Conservation (phyloP, 1,139 yeast genomes). For the Saccharomyces hybrid region DNA sequence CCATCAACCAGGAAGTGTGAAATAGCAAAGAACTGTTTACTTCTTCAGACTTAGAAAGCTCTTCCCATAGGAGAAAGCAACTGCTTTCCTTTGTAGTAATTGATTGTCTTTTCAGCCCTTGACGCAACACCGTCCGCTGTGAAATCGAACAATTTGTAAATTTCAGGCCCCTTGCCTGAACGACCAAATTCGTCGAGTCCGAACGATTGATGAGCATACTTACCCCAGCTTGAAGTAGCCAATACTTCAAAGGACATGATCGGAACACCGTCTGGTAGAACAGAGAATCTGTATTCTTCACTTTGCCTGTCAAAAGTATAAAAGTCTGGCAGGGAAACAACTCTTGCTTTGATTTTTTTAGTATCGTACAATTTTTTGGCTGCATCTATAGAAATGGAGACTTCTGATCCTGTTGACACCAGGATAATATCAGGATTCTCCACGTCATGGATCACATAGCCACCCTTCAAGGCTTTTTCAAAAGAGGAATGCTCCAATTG, state of each 20-base stretch:
- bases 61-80: conserved; percentile 66
- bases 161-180: conserved; percentile 78
- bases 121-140: conserved; percentile 85
- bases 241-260: conserved; percentile 87
- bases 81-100: conserved; percentile 69
- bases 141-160: conserved; percentile 78
- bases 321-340: conserved; percentile 90
- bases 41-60: conserved; percentile 45
- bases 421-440: conserved; percentile 69
- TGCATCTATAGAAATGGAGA: conserved; percentile 71
- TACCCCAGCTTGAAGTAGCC: conserved; percentile 86
- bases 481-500: conserved; percentile 88
- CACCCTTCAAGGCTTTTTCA: conserved; percentile 93
- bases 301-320: conserved; percentile 79
- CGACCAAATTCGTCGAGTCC: conserved; percentile 95
- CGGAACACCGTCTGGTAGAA: conserved; percentile 90
- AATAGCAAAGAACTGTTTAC: background rate
- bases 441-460: conserved; percentile 62
- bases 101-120: conserved; percentile 71
- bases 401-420: conserved; percentile 95
- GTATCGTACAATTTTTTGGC: conserved; percentile 51
- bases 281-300: conserved; percentile 65
- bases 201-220: conserved; percentile 90
- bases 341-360: conserved; percentile 63
- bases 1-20: background rate